Base-by-base conservation (phyloP, 192 early-diverging fungal species). In the Coemansia sp. region DNA sequence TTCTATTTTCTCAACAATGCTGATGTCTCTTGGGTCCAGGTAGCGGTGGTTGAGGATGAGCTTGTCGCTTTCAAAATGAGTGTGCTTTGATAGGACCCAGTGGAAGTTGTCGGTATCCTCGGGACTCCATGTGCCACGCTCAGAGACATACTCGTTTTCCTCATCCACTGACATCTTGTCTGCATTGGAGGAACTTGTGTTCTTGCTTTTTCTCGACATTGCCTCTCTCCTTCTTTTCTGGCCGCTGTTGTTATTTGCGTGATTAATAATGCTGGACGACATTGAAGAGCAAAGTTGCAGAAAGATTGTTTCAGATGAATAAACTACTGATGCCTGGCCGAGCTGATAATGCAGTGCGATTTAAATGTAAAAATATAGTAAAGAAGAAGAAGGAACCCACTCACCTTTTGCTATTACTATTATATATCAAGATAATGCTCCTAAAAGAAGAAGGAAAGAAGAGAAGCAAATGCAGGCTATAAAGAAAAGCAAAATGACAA, bases 71-170 rank as follows among this genome's bases (percentile, higher is more conserved):
- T 61, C 61, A 60, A 78, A 62, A 29, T 52, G 35, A 7, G 75
- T 78, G 55, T 68, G 27, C 45, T 62, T 58, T 18, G 75, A 72
- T 5, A 78, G 59, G 0, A 65, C 62, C 61, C 60, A 72, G 59
- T 78, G 75, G 23, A 78, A 78, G 32, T 52, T 65, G 54, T 72
- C 75, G 1, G 75, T 67, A 24, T 78, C 67, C n/a, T 60, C 51
- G 8, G 75, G 55, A 16, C 32, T 55, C 75, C 75, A 78, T 34
- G 45, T 65, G 42, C 62, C 62, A 7, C 75, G 69, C 62, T 78
- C 75, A 28, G 14, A 60, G 25, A 29, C 34, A n/a, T 25, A 19
- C 14, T 56, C 59, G 11, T 16, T 14, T 19, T 36, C 42, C 1
- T 68, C 59, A 18, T 36, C 16, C 6, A 23, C 23, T 27, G 23